Base-by-base conservation (phyloP, 768 basidiomycete genomes). In the Zangia roseola region DNA sequence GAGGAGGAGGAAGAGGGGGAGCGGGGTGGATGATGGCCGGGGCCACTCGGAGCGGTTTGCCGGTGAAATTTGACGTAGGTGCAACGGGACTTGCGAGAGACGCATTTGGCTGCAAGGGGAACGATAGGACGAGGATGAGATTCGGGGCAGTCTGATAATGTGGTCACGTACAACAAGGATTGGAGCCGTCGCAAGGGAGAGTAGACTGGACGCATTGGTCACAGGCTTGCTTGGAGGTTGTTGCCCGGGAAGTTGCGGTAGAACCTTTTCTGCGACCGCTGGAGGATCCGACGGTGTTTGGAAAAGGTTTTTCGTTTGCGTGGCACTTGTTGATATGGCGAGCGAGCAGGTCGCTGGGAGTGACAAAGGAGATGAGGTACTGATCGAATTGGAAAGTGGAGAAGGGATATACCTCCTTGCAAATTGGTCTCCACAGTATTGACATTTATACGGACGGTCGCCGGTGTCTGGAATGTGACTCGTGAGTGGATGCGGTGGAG, bases 241-340 rank as follows among this genome's bases (percentile, higher is more conserved):
- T 83, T 2, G 88, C 87, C 19, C 87, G 74, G 4, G 86, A 81
- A 1, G 84, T 79, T 1, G 83, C 79, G 0, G 82, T 76, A 0
- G 80, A 74, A 19, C 86, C 86, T 57, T 87, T 87, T 50, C 86
- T 72, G n/a, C 87, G 71, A 7, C 19, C 12, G 6, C 76, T 62
- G 3, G 74, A 69, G 5, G n/a, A n/a, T n/a, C n/a, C n/a, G n/a
- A 69, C 58, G 12, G 62, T 54, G 10, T 69, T 73, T 5, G 56
- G 47, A 8, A 45, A 35, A 0, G 75, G 72, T 58, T 88, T 88
- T 72, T 91, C 88, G 56, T 78, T 78, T 4, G 88, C 80, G 63
- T 93, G 91, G 59, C 91, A 93, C 59, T 93, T 93, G 68, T 92
- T 91, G 53, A 91, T 76, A 58, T 93, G 91, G 57, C 91, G 72